Evolutionary conservation across 768 basidiomycete genomes (phyloP), one percentile per base, ranked within the genome.

Genomic region (Mycena floridula): DNA sequence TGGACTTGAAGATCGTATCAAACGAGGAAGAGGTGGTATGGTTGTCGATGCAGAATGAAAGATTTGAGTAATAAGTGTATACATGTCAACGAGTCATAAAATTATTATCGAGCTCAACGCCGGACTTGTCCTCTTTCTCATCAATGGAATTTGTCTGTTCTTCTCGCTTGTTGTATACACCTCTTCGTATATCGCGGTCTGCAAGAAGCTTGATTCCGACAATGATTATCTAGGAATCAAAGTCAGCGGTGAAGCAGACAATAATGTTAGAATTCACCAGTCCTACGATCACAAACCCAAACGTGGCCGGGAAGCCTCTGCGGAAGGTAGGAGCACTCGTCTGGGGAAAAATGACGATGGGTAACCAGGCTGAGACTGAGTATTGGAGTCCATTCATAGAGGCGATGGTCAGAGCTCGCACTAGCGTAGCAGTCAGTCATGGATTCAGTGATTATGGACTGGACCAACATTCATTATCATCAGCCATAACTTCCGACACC

Each of bases 1-100:
- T 30, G 86, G 83, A 13, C 63, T 92, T 23, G 89, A 89, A 59
- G 89, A 92, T 28, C 70, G 88, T 46, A 81, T 92, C 38, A 73
- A 66, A 56, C 72, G 90, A 54, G 85, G 86, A 32, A 70, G 82
- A 26, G 81, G 81, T 22, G 83, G 80, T 5, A 62, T 91, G 62
- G 81, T 88, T 25, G 73, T 76, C 43, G 82, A 82, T 50, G 73
- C 71, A 3, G 81, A 82, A n/a, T n/a, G n/a, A n/a, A n/a, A n/a
- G n/a, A n/a, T n/a, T n/a, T n/a, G n/a, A n/a, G n/a, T n/a, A n/a
- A n/a, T n/a, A n/a, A n/a, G n/a, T n/a, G n/a, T n/a, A n/a, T n/a
- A n/a, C n/a, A n/a, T n/a, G n/a, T n/a, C n/a, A n/a, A n/a, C n/a
- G n/a, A n/a, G n/a, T n/a, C n/a, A n/a, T n/a, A n/a, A n/a, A n/a